Base-by-base conservation (phyloP, 2,329 filamentous ascomycete species). In the Bipolaris gigantea region DNA sequence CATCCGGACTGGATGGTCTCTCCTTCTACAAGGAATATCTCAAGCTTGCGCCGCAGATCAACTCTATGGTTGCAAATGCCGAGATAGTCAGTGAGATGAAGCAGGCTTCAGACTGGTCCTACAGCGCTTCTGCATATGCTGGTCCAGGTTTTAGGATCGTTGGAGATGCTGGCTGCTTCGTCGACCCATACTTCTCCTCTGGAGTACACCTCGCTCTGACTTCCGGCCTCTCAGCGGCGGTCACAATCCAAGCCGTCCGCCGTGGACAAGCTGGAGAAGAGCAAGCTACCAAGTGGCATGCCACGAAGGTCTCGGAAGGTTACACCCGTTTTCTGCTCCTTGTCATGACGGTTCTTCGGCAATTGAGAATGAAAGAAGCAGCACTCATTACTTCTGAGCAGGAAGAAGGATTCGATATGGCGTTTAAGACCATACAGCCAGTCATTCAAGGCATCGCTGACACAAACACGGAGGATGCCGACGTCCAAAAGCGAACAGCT, bases 131-230 rank as follows among this genome's bases (percentile, higher is more conserved):
- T 0, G 52, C 64, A 0, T 82, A 82, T 56, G 73, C 77, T 1
- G 50, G 64, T n/a, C 73, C 74, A 1, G 55, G 75, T 48, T 59
- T 71, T 3, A 78, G 79, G 16, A 71, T 81, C 10, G 72, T 65
- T 5, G 79, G 79, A 1, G 79, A 82, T 53, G 79, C 79, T 0
- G 79, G 77, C 1, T 77, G 74, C 56, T 82, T 82, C 56, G 79
- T 81, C 53, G 79, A 81, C 52, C 78, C 79, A 0, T 76, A 73
- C 53, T 82, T 81, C 65, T 79, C 77, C 0, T 81, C 79, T 0
- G 79, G 79, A 9, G 72, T 79, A 3, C 79, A 82, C 55, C 64
- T 82, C 1, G 80, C 80, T 1, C 33, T 81, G 0, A 55, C 68
- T 0, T 66, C 74, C 15, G 79, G 67, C 4, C 71, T 83, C 0